Conservation (phyloP, 441 rosid species). For the Daphne laureola region DNA sequence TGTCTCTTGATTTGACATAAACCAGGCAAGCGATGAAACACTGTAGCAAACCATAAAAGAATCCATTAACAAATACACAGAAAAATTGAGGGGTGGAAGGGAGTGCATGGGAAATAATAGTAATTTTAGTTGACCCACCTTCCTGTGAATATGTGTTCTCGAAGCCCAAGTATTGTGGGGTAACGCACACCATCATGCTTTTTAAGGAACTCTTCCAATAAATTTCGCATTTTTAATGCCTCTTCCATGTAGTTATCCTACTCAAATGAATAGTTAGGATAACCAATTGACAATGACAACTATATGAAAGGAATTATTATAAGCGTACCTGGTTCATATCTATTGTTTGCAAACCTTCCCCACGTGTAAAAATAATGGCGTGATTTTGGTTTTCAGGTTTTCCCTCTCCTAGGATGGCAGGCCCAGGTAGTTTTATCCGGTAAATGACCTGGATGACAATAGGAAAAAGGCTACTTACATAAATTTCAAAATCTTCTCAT, state of each 20-base stretch:
- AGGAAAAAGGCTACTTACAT: too few relatives aligned
- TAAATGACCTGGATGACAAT: conserved; percentile 66
- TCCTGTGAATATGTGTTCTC: conserved; percentile 99
- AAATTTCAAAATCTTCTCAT: too few relatives aligned
- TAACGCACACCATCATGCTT: conserved; percentile 91
- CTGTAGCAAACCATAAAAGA: conserved; percentile 37
- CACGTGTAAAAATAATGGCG: conserved; percentile 97
- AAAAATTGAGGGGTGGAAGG: background rate
- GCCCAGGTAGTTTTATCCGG: conserved; percentile 94
- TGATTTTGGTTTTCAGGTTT: conserved; percentile 99
- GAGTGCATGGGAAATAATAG: too few relatives aligned
- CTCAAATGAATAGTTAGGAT: conserved; percentile 5
- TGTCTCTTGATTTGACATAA: conserved; percentile 99
- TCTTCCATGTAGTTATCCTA: conserved; percentile 99
- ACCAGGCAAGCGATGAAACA: conserved; percentile 99
- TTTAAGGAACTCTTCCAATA: conserved; percentile 90
- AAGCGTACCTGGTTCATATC: conserved; percentile 95
- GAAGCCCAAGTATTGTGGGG: conserved; percentile 95
- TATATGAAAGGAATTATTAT: conserved; percentile 6
- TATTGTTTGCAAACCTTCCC: conserved; percentile 98
- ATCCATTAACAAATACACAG: conserved; percentile 1
- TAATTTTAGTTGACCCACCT: conserved; percentile 36
- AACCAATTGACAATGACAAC: background rate
- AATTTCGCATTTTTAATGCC: conserved; percentile 97
- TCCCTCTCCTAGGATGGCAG: conserved; percentile 98